Evolutionary conservation across 2,329 filamentous ascomycete genomes (phyloP).

Genomic region (Exophiala phaeomuriformis): DNA sequence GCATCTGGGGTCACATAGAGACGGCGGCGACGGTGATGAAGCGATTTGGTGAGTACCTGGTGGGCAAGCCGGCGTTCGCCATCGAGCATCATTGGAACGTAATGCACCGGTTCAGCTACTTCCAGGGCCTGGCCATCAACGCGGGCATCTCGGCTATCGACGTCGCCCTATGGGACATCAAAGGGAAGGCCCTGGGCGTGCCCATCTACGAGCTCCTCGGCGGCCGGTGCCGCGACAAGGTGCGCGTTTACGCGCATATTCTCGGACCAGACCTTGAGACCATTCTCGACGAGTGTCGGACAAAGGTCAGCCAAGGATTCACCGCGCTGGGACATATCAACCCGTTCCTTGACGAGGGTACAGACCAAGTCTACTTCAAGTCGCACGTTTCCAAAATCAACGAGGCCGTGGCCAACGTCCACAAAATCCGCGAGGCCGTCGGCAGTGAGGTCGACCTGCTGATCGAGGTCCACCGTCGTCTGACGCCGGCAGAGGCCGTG

Average conservation of each 20-base stretch:
- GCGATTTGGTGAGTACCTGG: constrained; percentile 10
- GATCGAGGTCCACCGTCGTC: constrained; percentile 53
- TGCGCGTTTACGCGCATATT: constrained; percentile 69
- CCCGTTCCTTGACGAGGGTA: constrained; percentile 36
- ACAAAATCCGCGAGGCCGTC: constrained; percentile 74
- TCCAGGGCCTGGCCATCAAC: constrained; percentile 71
- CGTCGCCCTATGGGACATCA: constrained; percentile 72
- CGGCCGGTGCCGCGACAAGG: constrained; percentile 59
- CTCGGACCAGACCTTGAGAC: constrained; percentile 65
- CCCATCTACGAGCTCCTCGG: constrained; percentile 67
- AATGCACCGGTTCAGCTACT: constrained; percentile 62
- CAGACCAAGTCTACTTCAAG: constrained; percentile 43
- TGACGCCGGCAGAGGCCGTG: constrained; percentile 13
- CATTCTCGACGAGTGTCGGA: constrained; percentile 34
- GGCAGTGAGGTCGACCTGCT: constrained; percentile 64
- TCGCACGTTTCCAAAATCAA: constrained; percentile 61
- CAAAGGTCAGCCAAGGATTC: constrained; percentile 10
- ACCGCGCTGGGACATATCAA: constrained; percentile 15
- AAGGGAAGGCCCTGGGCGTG: constrained; percentile 53
- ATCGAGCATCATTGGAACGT: constrained; percentile 73
- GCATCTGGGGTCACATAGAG: constrained; percentile 13
- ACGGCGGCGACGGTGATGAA: constrained; percentile 6
- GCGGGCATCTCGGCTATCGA: constrained; percentile 68
- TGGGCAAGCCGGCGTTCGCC: constrained; percentile 34
- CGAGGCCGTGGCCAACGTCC: constrained; percentile 65